Evolutionary conservation across 129 eudicot genomes (phyloP).

Genomic region (Flaveria sonorensis): DNA sequence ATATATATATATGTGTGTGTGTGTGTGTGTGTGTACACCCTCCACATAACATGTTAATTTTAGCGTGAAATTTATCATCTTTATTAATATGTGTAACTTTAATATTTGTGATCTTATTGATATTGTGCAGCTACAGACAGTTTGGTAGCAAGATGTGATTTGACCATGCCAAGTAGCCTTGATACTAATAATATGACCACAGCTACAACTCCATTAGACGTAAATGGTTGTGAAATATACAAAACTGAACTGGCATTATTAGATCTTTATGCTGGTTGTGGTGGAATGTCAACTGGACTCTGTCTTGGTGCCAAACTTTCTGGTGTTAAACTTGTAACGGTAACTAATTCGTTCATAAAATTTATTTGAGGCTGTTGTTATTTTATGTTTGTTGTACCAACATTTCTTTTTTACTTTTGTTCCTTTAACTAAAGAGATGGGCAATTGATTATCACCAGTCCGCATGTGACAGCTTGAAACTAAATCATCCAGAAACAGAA

Average conservation of each 20-base stretch:
- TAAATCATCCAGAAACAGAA: slow-evolving; percentile 89
- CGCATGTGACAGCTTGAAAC: slow-evolving; percentile 88
- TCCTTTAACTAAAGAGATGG: slow-evolving; percentile 64
- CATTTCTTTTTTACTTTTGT: slow-evolving; percentile 14
- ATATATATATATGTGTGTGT: no score
- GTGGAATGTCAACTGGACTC: slow-evolving; percentile 98
- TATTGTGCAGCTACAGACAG: slow-evolving; percentile 48
- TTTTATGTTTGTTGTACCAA: not conserved
- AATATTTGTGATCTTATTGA: slow-evolving; percentile 22
- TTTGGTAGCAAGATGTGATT: slow-evolving; percentile 31
- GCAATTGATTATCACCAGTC: slow-evolving; percentile 71
- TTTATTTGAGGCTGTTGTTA: slow-evolving; percentile 15
- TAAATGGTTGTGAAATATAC: slow-evolving; percentile 35
- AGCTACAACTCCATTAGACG: slow-evolving; percentile 42
- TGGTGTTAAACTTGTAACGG: slow-evolving; percentile 71
- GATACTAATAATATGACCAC: slow-evolving; percentile 32
- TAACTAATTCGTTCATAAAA: slow-evolving; percentile 35
- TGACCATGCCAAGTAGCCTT: slow-evolving; percentile 33
- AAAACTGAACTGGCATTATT: slow-evolving; percentile 59
- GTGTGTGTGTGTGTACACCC: no score
- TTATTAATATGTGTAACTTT: slow-evolving; percentile 10
- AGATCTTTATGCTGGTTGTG: slow-evolving; percentile 92
- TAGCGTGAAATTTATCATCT: slow-evolving; percentile 16
- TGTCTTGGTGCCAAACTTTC: slow-evolving; percentile 83
- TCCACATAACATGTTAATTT: not conserved